Conservation (phyloP, 179 eudicot genomes). For the Corrigiola litoralis region DNA sequence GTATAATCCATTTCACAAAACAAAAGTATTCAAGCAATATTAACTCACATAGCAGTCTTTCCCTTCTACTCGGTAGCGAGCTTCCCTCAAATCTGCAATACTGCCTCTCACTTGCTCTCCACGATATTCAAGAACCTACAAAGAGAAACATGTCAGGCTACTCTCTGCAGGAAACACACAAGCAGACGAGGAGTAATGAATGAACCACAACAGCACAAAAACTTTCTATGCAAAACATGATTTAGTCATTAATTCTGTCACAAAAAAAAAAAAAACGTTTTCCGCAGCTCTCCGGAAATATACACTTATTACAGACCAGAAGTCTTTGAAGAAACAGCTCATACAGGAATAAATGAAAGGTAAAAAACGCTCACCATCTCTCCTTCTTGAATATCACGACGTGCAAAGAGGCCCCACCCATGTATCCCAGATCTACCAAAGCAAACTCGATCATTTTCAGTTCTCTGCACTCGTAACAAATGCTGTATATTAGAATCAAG, state of each 20-base stretch:
- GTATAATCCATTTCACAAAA: neutral
- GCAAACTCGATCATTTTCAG: slow-evolving; percentile 88
- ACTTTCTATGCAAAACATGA: neutral
- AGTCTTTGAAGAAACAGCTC: neutral
- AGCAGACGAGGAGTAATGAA: neutral
- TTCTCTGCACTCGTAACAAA: slow-evolving; percentile 54
- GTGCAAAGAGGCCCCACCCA: slow-evolving; percentile 99
- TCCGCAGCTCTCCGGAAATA: no score
- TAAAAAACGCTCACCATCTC: slow-evolving; percentile 64
- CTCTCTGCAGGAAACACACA: neutral
- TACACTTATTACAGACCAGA: neutral
- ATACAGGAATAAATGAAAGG: neutral
- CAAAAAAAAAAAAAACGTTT: neutral
- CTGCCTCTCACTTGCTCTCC: slow-evolving; percentile 98
- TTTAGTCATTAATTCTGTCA: no score
- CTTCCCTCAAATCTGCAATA: slow-evolving; percentile 95
- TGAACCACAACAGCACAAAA: neutral
- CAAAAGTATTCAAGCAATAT: slow-evolving; percentile 1
- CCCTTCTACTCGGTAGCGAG: slow-evolving; percentile 71
- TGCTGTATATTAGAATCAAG: slow-evolving; percentile 4
- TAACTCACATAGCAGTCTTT: slow-evolving; percentile 94
- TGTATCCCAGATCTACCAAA: slow-evolving; percentile 97
- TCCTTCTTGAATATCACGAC: slow-evolving; percentile 87
- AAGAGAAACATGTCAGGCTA: slow-evolving; percentile 5
- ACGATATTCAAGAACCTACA: slow-evolving; percentile 96